phyloP scores from a whole-genome alignment of 2,329 filamentous ascomycete species.

The Paecilomyces sp. region DNA sequence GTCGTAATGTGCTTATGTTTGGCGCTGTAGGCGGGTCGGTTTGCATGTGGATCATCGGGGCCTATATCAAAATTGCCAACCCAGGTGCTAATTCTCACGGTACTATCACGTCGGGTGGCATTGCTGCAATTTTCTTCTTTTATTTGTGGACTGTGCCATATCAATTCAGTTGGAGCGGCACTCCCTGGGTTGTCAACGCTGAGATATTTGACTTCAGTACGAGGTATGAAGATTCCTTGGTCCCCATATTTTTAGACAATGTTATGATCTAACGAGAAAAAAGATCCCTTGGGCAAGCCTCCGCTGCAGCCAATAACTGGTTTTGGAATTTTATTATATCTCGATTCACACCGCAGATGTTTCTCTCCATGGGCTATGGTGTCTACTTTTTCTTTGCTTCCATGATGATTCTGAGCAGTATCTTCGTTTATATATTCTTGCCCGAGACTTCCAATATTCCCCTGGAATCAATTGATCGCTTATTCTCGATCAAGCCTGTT shows the following conservation, averaged over 20 bases:
- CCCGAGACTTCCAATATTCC: constrained; percentile 59
- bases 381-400: constrained; percentile 60
- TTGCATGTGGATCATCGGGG: constrained; percentile 31
- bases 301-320: constrained; percentile 33
- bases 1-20: constrained; percentile 57
- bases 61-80: constrained; percentile 30
- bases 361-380: constrained; percentile 38
- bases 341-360: constrained; percentile 20
- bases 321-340: constrained; percentile 11
- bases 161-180: constrained; percentile 65
- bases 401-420: constrained; percentile 48
- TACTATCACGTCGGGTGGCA: constrained; percentile 22
- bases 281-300: constrained; percentile 60
- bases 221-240: no score
- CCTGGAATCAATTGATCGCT: constrained; percentile 54
- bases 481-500: constrained; percentile 43
- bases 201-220: no score
- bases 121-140: constrained; percentile 55
- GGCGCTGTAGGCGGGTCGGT: constrained; percentile 55
- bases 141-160: constrained; percentile 69
- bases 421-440: constrained; percentile 52
- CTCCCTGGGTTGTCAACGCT: constrained; percentile 70
- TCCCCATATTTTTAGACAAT: constrained; percentile 58
- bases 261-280: constrained; percentile 61
- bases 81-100: constrained; percentile 18